Evolutionary conservation across 345 rosid genomes (phyloP).

Genomic region (Geranium rotundifolium): DNA sequence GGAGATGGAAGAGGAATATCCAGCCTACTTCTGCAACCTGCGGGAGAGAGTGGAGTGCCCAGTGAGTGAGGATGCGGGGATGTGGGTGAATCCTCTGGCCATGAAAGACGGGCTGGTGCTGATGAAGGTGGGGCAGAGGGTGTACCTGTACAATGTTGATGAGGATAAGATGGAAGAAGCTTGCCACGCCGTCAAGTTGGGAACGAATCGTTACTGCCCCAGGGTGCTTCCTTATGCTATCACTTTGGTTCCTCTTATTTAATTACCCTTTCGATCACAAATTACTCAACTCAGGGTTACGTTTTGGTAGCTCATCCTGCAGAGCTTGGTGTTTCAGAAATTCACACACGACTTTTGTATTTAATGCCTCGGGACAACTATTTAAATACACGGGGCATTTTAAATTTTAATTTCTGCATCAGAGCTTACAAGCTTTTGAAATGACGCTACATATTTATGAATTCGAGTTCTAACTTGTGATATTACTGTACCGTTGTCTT

Average conservation of each 20-base stretch:
- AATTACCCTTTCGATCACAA: too few species aligned
- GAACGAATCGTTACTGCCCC: slow-evolving; percentile 7
- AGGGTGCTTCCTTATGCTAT: slow-evolving; percentile 23
- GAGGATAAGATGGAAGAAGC: slow-evolving; percentile 13
- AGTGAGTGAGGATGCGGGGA: background rate
- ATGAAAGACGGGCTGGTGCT: slow-evolving; percentile 26
- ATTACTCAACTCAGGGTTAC: too few species aligned
- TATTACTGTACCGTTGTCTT: too few species aligned
- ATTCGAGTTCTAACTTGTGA: too few species aligned
- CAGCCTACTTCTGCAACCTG: slow-evolving; percentile 8
- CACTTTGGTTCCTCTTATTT: slow-evolving; percentile 20
- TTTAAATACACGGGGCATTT: too few species aligned
- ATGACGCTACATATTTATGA: too few species aligned
- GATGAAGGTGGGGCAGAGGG: slow-evolving; percentile 16
- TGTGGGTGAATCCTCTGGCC: slow-evolving; percentile 33
- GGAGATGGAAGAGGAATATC: slow-evolving; percentile 23
- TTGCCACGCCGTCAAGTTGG: slow-evolving; percentile 12
- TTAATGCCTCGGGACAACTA: too few species aligned
- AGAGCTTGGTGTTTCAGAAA: too few species aligned
- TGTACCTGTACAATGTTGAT: slow-evolving; percentile 17
- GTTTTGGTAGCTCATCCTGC: too few species aligned
- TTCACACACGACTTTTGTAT: too few species aligned
- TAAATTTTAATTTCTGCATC: too few species aligned
- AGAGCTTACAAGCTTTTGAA: too few species aligned
- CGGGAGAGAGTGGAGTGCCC: slow-evolving; percentile 4